Evolutionary conservation across 352 stramenopile species (phyloP).

Genomic region (Phytophthora pistaciae): DNA sequence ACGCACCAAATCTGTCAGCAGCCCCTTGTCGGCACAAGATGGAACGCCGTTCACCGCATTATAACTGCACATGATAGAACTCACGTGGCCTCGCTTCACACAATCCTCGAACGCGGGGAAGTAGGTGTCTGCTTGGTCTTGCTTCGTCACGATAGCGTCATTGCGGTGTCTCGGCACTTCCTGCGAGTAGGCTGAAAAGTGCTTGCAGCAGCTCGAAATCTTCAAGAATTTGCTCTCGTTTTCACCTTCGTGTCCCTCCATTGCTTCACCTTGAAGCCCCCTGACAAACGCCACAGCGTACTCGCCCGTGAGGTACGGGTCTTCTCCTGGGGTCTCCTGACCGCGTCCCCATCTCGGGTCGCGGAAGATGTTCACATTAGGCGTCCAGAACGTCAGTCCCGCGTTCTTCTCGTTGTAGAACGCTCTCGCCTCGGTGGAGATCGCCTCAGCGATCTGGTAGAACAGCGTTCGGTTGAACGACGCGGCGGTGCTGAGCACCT

Average conservation of each 20-base stretch:
- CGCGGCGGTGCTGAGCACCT: conserved; percentile 76
- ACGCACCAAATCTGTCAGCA: conserved; percentile 87
- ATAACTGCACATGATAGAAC: conserved; percentile 95
- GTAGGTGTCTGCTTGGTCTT: conserved; percentile 93
- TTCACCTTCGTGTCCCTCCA: conserved; percentile 26
- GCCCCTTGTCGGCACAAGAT: conserved; percentile 84
- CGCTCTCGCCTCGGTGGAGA: conserved; percentile 83
- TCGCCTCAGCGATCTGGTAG: conserved; percentile 72
- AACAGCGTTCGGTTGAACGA: conserved; percentile 93
- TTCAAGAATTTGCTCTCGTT: conserved; percentile 61
- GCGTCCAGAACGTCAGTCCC: conserved; percentile 93
- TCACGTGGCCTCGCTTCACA: conserved; percentile 79
- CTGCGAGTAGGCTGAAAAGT: conserved; percentile 93
- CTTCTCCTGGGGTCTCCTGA: conserved; percentile 92
- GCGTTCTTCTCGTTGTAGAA: conserved; percentile 83
- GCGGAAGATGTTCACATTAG: conserved; percentile 94
- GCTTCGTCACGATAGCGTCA: conserved; percentile 86
- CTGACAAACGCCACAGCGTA: conserved; percentile 90
- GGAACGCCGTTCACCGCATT: conserved; percentile 95
- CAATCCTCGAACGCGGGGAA: conserved; percentile 87
- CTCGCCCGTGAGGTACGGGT: conserved; percentile 87
- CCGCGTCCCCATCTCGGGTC: conserved; percentile 93
- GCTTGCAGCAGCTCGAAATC: conserved; percentile 91
- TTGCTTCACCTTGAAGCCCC: conserved; percentile 78
- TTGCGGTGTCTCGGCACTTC: conserved; percentile 86